A percentile compares a stretch with the other conserved stretches of the same genome.
Conservation (phyloP, 1,139 yeast genomes). For the Groenewaldozyma auringiensis region DNA sequence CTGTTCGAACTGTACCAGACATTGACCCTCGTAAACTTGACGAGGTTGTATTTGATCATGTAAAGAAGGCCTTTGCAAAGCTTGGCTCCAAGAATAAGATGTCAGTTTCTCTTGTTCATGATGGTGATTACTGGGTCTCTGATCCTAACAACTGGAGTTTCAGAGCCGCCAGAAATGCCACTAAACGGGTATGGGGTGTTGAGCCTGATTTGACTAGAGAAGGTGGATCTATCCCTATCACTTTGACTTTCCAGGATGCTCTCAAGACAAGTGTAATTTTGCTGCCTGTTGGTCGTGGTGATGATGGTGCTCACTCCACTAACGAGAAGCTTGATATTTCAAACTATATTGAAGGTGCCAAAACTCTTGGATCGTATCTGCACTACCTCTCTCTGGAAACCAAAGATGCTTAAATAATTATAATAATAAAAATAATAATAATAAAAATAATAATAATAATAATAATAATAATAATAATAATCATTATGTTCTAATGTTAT, state of each 20-base stretch:
- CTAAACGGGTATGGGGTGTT: conserved; percentile 87
- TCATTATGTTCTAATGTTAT: too few species aligned
- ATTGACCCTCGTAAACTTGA: conserved; percentile 76
- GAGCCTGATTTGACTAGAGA: conserved; percentile 97
- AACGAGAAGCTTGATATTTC: conserved; percentile 86
- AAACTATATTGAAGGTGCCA: conserved; percentile 89
- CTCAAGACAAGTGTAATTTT: conserved; percentile 78
- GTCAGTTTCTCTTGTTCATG: conserved; percentile 75
- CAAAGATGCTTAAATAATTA: conserved; percentile 25
- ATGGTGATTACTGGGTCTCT: conserved; percentile 93
- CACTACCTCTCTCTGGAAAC: conserved; percentile 63
- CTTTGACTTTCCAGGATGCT: conserved; percentile 81
- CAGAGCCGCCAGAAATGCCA: conserved; percentile 91
- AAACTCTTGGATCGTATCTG: conserved; percentile 87
- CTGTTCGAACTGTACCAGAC: conserved; percentile 94
- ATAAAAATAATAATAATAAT: not conserved
- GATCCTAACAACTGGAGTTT: conserved; percentile 90
- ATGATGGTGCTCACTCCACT: conserved; percentile 97
- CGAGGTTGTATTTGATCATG: conserved; percentile 63
- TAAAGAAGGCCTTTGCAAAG: conserved; percentile 55
- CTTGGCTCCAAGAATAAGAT: conserved; percentile 70
- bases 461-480: too few species aligned
- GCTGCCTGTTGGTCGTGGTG: conserved; percentile 97
- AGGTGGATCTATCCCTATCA: conserved; percentile 97
- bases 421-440: not conserved